Conservation (phyloP, 2,329 filamentous ascomycete genomes). For the Fusarium lyarnte region DNA sequence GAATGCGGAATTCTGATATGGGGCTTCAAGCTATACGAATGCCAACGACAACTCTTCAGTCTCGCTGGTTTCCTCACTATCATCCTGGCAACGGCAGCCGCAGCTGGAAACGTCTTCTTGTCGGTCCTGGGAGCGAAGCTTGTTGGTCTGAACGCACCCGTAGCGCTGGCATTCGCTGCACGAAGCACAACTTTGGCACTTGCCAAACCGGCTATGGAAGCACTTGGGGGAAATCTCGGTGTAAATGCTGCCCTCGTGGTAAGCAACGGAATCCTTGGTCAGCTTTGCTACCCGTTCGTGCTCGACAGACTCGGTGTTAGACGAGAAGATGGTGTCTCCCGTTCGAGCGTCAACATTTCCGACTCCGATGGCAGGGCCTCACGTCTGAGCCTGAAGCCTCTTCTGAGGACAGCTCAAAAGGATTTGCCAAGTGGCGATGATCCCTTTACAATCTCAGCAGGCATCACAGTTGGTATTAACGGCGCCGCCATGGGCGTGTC, state of each 20-base stretch:
- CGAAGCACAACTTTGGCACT: constrained; percentile 62
- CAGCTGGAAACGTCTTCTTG: constrained; percentile 55
- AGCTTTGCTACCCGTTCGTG: constrained; percentile 51
- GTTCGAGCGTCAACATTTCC: background rate
- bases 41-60: constrained; percentile 57
- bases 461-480: constrained; percentile 66
- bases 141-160: constrained; percentile 49
- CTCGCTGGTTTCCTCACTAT: constrained; percentile 53
- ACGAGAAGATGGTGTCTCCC: background rate
- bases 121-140: constrained; percentile 51
- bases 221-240: constrained; percentile 56
- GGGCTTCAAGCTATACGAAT: constrained; percentile 64
- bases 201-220: constrained; percentile 57
- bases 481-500: constrained; percentile 69
- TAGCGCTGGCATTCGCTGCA: constrained; percentile 58
- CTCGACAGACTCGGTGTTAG: constrained; percentile 45
- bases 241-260: constrained; percentile 63
- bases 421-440: constrained; percentile 42
- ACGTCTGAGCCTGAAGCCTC: background rate
- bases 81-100: constrained; percentile 49
- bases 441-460: constrained; percentile 57
- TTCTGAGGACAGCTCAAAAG: constrained; percentile 14
- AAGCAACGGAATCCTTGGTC: constrained; percentile 59
- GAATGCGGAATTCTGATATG: constrained; percentile 62
- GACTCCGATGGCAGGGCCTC: constrained; percentile 2